Evolutionary conservation across 179 eudicot species (phyloP).

Genomic region (Gypsophila paniculata): DNA sequence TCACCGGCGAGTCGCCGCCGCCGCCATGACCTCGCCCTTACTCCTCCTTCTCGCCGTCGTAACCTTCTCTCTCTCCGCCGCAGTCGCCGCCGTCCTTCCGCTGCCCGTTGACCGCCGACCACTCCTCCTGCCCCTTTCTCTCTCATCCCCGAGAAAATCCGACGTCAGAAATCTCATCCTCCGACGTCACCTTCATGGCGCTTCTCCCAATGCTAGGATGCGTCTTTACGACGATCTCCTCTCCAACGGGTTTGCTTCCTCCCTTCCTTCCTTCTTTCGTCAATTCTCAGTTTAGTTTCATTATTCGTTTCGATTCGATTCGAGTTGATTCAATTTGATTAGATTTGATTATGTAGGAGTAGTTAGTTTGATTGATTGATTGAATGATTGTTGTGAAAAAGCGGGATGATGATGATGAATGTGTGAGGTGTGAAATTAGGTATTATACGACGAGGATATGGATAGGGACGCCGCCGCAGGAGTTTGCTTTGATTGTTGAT

Average conservation of each 20-base stretch:
- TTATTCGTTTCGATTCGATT: no score
- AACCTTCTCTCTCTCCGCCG: slow-evolving; percentile 8
- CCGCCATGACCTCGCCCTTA: neutral
- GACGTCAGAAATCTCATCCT: slow-evolving; percentile 3
- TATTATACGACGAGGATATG: slow-evolving; percentile 80
- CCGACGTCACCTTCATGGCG: slow-evolving; percentile 51
- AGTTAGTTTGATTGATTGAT: neutral
- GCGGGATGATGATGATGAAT: neutral
- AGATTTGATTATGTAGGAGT: no score
- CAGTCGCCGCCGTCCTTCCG: no score
- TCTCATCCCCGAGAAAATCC: slow-evolving; percentile 29
- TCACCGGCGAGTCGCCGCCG: neutral
- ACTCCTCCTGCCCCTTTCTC: slow-evolving; percentile 55
- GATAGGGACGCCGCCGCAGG: slow-evolving; percentile 83
- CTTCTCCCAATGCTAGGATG: slow-evolving; percentile 57
- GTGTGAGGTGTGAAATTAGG: slow-evolving; percentile 33
- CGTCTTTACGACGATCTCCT: slow-evolving; percentile 73
- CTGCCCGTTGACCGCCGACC: slow-evolving; percentile 35
- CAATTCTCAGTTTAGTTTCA: no score
- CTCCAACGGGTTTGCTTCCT: slow-evolving; percentile 74
- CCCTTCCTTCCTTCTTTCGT: no score
- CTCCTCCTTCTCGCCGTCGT: neutral
- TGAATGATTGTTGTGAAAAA: neutral
- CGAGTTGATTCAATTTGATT: neutral
- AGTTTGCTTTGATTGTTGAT: slow-evolving; percentile 77